These are phyloP conservation scores for Reutealis trisperma DNA, from an alignment of 345 rosid genomes.

Conservation along the genomic window DNA sequence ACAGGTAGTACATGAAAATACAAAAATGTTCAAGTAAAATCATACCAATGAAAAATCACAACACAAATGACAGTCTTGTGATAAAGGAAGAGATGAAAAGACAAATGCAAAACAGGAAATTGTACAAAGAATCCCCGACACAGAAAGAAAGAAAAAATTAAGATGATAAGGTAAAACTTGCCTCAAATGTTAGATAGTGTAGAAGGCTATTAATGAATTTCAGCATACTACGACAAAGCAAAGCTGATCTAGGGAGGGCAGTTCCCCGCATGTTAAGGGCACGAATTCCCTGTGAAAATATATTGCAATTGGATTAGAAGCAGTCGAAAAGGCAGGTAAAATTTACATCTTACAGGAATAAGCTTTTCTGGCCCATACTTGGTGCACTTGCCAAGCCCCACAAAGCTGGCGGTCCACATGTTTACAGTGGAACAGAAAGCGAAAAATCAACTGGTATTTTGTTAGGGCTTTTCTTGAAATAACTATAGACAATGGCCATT, in stretches of 20 bases:
- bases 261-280: conserved; percentile 70
- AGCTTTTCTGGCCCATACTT: conserved; percentile 52
- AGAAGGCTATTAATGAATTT: conserved; percentile 90
- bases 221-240: conserved; percentile 98
- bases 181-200: conserved; percentile 98
- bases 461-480: conserved; percentile 84
- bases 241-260: conserved; percentile 82
- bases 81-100: background rate
- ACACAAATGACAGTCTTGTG: background rate
- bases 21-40: background rate
- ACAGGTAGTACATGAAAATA: background rate
- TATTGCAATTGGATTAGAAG: conserved; percentile 27
- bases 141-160: background rate
- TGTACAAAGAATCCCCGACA: background rate
- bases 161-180: conserved; percentile 40
- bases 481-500: conserved; percentile 94
- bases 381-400: conserved; percentile 98
- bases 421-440: conserved; percentile 88
- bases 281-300: conserved; percentile 68
- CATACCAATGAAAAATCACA: background rate
- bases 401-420: conserved; percentile 96
- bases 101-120: background rate
- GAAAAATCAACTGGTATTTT: conserved; percentile 90
- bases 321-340: conserved; percentile 13
- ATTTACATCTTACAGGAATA: conserved; percentile 1